Evolutionary conservation across 2,329 filamentous ascomycete genomes (phyloP).

Genomic region (Setomelanomma holmii): DNA sequence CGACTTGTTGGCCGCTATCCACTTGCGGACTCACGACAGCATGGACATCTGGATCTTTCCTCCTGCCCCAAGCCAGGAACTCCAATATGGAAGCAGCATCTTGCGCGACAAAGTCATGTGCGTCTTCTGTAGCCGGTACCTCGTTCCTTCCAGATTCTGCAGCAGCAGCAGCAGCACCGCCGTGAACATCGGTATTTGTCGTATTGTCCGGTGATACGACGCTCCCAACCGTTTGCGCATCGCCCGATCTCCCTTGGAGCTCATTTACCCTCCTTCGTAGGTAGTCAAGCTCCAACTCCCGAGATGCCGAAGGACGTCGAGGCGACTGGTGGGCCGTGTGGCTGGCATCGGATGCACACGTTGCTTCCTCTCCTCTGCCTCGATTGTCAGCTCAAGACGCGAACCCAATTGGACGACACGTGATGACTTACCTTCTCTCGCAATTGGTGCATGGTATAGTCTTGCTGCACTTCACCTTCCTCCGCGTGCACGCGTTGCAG

Average conservation of each 20-base stretch:
- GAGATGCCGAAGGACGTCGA: not conserved
- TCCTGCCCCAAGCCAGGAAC: constrained; percentile 56
- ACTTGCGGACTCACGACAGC: constrained; percentile 16
- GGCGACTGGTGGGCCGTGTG: not conserved
- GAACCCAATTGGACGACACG: too few relatives aligned
- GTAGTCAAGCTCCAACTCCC: constrained; percentile 15
- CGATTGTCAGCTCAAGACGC: not conserved
- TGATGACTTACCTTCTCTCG: constrained; percentile 28
- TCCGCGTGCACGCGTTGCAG: constrained; percentile 35
- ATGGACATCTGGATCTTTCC: constrained; percentile 46
- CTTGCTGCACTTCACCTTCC: constrained; percentile 50
- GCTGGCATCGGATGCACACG: constrained; percentile 8
- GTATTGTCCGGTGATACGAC: too few relatives aligned
- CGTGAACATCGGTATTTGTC: too few relatives aligned
- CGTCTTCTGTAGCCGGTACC: not conserved
- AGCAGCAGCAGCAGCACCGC: too few relatives aligned
- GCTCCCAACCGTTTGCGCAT: not conserved
- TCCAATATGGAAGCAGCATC: constrained; percentile 57
- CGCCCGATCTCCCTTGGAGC: constrained; percentile 24
- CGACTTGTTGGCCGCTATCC: not conserved
- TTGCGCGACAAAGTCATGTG: constrained; percentile 29
- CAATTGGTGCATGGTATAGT: constrained; percentile 51
- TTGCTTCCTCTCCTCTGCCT: not conserved
- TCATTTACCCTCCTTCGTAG: constrained; percentile 32
- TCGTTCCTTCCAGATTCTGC: not conserved